Base-by-base conservation (phyloP, 768 basidiomycete genomes). In the Termitomyces sp. region DNA sequence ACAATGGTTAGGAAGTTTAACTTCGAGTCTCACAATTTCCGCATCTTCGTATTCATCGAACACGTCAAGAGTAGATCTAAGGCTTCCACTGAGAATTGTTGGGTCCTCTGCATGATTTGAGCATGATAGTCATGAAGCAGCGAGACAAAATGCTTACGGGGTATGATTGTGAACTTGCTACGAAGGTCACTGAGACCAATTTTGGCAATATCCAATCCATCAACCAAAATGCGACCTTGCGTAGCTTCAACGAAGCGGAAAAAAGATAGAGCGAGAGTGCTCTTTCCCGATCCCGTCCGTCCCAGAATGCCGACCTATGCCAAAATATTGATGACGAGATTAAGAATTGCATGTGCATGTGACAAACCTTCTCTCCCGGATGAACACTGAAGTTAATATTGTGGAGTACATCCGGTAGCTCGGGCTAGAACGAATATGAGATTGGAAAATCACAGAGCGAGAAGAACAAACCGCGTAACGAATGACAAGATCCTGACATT, bases 171-270 rank as follows among this genome's bases (percentile, higher is more conserved):
- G 51, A 93, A 73, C 42, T 78, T 82, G 56, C 83, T 85, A 23
- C 94, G 81, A 37, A 97, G 76, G 66, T 94, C 91, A 0, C 88
- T 88, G 35, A 95, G 73, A 19, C 92, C 93, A 53, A 94, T 82
- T 54, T 78, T 76, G 28, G 90, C 77, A 57, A 92, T 92, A 62
- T 94, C 88, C 11, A 91, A 47, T n/a, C 77, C 88, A 66, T 94
- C 93, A 37, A 95, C 76, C 4, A 82, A 43, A 52, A 94, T 93
- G 7, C 75, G 76, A 6, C 92, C 92, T 62, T 85, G 77, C 0
- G 83, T 84, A 1, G 92, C 85, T 65, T 95, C 91, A n/a, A 95
- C 91, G 63, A 92, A 91, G 23, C 89, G 81, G 82, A 91, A 90
- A 74, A 90, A 88, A 12, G 85, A 85, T 19, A 90, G 71, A 1